phyloP scores from a whole-genome alignment of 495 filamentous ascomycete genomes.

The Massariosphaeria phaeospora region DNA sequence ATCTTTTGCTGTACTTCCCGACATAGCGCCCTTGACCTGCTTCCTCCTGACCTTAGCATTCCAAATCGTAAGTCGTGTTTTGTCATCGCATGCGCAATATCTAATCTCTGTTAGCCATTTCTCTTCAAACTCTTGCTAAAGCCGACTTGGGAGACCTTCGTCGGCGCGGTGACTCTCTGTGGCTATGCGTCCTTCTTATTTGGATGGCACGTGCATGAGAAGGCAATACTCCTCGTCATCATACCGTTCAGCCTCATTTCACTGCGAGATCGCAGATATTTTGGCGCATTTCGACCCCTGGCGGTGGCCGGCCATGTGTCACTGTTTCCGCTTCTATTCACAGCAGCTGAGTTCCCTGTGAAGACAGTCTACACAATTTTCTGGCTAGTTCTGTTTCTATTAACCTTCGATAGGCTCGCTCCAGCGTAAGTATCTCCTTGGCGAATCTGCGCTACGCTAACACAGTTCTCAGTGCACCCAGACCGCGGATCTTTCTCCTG shows the following conservation, averaged over 20 bases:
- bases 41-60: slow-evolving; percentile 79
- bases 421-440: slow-evolving; percentile 51
- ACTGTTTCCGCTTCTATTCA: slow-evolving; percentile 90
- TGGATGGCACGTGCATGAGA: slow-evolving; percentile 98
- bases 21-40: slow-evolving; percentile 71
- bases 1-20: slow-evolving; percentile 85
- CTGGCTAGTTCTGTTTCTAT: slow-evolving; percentile 82
- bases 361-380: slow-evolving; percentile 91
- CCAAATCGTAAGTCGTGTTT: slow-evolving; percentile 55
- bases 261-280: slow-evolving; percentile 83
- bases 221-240: slow-evolving; percentile 89
- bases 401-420: slow-evolving; percentile 80
- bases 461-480: slow-evolving; percentile 45
- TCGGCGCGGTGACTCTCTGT: slow-evolving; percentile 88
- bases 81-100: background rate
- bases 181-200: slow-evolving; percentile 96
- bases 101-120: slow-evolving; percentile 50
- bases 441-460: slow-evolving; percentile 10
- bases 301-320: slow-evolving; percentile 93
- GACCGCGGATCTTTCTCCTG: slow-evolving; percentile 73
- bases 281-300: slow-evolving; percentile 85
- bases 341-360: slow-evolving; percentile 82
- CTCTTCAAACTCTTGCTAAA: slow-evolving; percentile 74
- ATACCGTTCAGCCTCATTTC: slow-evolving; percentile 94
- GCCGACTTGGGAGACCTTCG: slow-evolving; percentile 81